Evolutionary conservation across 2,329 filamentous ascomycete species (phyloP).

Genomic region (Fusarium sp.): DNA sequence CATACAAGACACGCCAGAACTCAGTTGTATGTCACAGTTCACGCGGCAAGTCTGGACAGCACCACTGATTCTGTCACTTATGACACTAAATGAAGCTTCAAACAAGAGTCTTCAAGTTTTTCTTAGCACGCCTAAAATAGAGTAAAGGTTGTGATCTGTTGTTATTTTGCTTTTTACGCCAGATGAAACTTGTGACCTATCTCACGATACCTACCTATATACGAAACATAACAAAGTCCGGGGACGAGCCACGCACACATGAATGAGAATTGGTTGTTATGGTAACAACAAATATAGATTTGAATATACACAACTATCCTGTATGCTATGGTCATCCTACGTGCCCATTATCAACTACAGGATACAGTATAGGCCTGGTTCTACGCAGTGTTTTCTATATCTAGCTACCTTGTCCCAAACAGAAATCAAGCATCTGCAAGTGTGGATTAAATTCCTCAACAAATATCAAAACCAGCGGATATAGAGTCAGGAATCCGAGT

Average conservation of each 20-base stretch:
- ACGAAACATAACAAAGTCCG: conserved; percentile 2
- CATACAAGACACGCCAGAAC: not conserved
- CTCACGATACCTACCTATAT: not conserved
- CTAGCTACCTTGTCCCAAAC: not conserved
- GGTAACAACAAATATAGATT: not conserved
- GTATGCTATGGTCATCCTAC: not conserved
- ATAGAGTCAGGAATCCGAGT: not conserved
- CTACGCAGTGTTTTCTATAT: not conserved
- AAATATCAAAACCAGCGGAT: not conserved
- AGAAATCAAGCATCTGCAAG: not conserved
- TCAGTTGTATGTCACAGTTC: not conserved
- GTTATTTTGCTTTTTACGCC: not conserved
- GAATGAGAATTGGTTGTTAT: not conserved
- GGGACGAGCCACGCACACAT: not conserved
- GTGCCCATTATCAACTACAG: not conserved
- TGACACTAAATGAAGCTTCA: not conserved
- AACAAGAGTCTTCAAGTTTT: not conserved
- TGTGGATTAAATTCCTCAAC: not conserved
- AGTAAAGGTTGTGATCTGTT: not conserved
- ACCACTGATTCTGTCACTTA: not conserved
- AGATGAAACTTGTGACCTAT: not conserved
- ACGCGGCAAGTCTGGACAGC: not conserved
- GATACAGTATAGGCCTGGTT: not conserved
- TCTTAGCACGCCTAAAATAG: not conserved
- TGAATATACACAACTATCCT: not conserved